Base-by-base conservation (phyloP, 2,329 filamentous ascomycete genomes). In the Diaporthe vaccinii region DNA sequence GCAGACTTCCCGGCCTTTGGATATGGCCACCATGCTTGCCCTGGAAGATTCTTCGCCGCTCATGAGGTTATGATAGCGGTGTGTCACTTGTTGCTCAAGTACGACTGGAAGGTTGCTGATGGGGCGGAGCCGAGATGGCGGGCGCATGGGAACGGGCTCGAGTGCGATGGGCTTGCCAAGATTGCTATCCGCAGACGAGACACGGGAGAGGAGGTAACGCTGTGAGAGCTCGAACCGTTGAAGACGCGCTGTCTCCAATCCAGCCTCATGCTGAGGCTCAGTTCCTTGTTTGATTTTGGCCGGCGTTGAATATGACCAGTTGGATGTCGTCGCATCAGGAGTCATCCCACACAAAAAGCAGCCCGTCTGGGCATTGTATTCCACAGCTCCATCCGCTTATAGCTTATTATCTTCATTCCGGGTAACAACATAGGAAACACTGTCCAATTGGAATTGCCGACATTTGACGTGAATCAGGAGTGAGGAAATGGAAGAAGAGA, bases 31-130 rank as follows among this genome's bases (percentile, higher is more conserved):
- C 83, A 86, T 65, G 82, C 85, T 0, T 87, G 85, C 51, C 86
- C 85, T 0, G 85, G 85, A 0, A 78, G 85, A 1, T 86, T 86
- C 79, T 86, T 86, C 77, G 85, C 84, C 0, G 81, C 80, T 2
- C 84, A 84, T 62, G 82, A 86, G 78, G 80, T 86, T 41, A 86
- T 87, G 81, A 76, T 84, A 20, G 74, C 78, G 17, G 69, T 84
- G 51, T 75, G 76, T 20, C 78, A 81, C 36, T 41, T 84, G 8
- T 34, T 84, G 44, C 68, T 82, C 59, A 81, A 80, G 74, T 82
- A 82, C 61, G 82, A 84, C 70, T 76, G 73, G 74, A 75, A 73
- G 28, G 36, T 79, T 8, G 61, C 74, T 0, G 76, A 76, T 22
- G 78, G 76, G 9, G 70, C 44, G n/a, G 57, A 53, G 49, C 70